A percentile compares a stretch with the other conserved stretches of the same genome.
These are phyloP conservation scores for Luvunga scandens DNA, from an alignment of 345 rosid species.

Conservation along the genomic window DNA sequence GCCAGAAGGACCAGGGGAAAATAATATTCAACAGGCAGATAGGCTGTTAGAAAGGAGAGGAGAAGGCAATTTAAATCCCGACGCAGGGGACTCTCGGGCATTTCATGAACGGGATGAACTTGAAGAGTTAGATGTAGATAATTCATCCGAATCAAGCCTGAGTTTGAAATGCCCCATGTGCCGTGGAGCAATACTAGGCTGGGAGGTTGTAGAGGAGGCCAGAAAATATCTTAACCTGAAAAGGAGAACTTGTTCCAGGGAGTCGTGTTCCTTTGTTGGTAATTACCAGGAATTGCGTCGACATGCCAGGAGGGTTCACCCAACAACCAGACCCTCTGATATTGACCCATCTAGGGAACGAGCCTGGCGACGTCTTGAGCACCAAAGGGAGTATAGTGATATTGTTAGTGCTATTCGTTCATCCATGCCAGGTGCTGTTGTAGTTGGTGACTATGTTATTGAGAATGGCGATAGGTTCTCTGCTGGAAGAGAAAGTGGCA, in stretches of 20 bases:
- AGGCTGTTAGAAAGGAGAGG: slow-evolving; percentile 37
- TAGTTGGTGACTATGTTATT: slow-evolving; percentile 89
- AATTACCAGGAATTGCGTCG: slow-evolving; percentile 82
- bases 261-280: slow-evolving; percentile 66
- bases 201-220: slow-evolving; percentile 72
- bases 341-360: slow-evolving; percentile 81
- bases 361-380: slow-evolving; percentile 85
- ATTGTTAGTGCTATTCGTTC: slow-evolving; percentile 83
- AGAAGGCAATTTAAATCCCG: slow-evolving; percentile 27
- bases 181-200: slow-evolving; percentile 65
- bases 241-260: slow-evolving; percentile 79
- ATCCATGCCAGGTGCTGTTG: slow-evolving; percentile 89
- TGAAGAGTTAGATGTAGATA: slow-evolving; percentile 36
- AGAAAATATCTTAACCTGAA: slow-evolving; percentile 76
- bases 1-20: slow-evolving; percentile 21
- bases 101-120: slow-evolving; percentile 38
- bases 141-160: slow-evolving; percentile 30
- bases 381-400: slow-evolving; percentile 75
- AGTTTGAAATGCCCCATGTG: slow-evolving; percentile 79
- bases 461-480: slow-evolving; percentile 77
- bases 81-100: slow-evolving; percentile 32
- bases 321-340: slow-evolving; percentile 72
- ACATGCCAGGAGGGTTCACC: slow-evolving; percentile 86
- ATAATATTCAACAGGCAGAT: slow-evolving; percentile 19
- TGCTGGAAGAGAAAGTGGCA: slow-evolving; percentile 49